These are phyloP conservation scores for Didymella arachidicola DNA, from an alignment of 2,329 filamentous ascomycete genomes.

Conservation along the genomic window DNA sequence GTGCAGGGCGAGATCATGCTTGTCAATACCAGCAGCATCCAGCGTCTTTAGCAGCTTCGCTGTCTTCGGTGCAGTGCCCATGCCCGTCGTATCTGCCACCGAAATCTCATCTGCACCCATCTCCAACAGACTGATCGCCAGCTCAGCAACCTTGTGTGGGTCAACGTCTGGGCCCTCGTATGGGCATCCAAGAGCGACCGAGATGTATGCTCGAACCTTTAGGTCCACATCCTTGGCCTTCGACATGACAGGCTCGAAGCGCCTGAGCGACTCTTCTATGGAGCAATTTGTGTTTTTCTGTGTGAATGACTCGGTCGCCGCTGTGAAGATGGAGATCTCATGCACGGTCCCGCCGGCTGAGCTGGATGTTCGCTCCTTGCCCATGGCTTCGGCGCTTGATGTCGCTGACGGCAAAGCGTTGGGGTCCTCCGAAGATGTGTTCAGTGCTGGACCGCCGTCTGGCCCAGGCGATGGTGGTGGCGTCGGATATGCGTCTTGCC, in stretches of 20 bases:
- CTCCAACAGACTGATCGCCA: slow-evolving; percentile 73
- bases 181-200: slow-evolving; percentile 75
- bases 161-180: slow-evolving; percentile 71
- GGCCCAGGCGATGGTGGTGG: slow-evolving; percentile 49
- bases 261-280: slow-evolving; percentile 74
- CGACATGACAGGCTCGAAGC: slow-evolving; percentile 74
- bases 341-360: slow-evolving; percentile 31
- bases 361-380: slow-evolving; percentile 17
- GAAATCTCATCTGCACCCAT: slow-evolving; percentile 92
- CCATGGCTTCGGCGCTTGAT: slow-evolving; percentile 48
- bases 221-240: slow-evolving; percentile 70
- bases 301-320: slow-evolving; percentile 82
- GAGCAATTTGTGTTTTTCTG: slow-evolving; percentile 83
- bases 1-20: slow-evolving; percentile 78
- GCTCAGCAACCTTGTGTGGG: slow-evolving; percentile 66
- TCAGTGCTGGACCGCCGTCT: slow-evolving; percentile 51
- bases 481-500: slow-evolving; percentile 59
- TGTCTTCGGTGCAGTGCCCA: slow-evolving; percentile 80
- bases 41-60: slow-evolving; percentile 70
- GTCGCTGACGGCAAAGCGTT: slow-evolving; percentile 52
- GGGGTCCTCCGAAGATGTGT: slow-evolving; percentile 54
- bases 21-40: slow-evolving; percentile 70
- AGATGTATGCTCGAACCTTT: slow-evolving; percentile 80
- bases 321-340: slow-evolving; percentile 81
- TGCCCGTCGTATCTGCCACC: slow-evolving; percentile 88